Evolutionary conservation across 2,329 filamentous ascomycete genomes (phyloP).

Genomic region (Cladosporium phlei): DNA sequence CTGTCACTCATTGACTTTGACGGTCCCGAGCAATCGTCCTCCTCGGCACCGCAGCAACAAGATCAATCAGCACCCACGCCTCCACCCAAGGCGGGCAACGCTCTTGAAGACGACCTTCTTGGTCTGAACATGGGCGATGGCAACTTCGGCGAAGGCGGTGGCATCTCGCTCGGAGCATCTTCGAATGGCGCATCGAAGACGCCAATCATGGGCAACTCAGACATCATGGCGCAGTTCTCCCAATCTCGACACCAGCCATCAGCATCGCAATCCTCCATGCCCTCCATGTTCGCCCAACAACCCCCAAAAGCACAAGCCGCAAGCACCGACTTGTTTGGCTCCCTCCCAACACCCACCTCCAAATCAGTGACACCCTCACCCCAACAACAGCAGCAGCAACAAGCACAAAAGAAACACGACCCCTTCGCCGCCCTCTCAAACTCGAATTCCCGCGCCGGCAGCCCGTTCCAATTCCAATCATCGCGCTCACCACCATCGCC

Average conservation of each 20-base stretch:
- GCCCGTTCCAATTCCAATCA: slow-evolving; percentile 47
- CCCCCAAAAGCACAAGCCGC: slow-evolving; percentile 36
- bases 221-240: slow-evolving; percentile 34
- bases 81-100: slow-evolving; percentile 51
- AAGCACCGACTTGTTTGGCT: slow-evolving; percentile 55
- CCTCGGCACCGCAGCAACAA: slow-evolving; percentile 16
- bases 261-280: slow-evolving; percentile 16
- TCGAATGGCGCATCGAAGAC: slow-evolving; percentile 32
- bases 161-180: slow-evolving; percentile 60
- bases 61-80: slow-evolving; percentile 36
- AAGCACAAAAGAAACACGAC: slow-evolving; percentile 41
- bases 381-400: slow-evolving; percentile 20
- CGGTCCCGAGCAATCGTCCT: slow-evolving; percentile 52
- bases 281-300: slow-evolving; percentile 25
- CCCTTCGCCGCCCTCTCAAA: slow-evolving; percentile 56
- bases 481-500: slow-evolving; percentile 28
- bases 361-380: slow-evolving; percentile 48
- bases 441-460: slow-evolving; percentile 48
- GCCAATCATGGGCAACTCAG: slow-evolving; percentile 26
- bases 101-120: slow-evolving; percentile 83
- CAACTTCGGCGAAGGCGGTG: slow-evolving; percentile 68
- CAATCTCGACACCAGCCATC: slow-evolving; percentile 20
- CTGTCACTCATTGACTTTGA: slow-evolving; percentile 92
- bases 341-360: slow-evolving; percentile 45
- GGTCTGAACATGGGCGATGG: slow-evolving; percentile 76